Conservation (phyloP, 2,329 filamentous ascomycete species). For the Nigrospora osmanthi region DNA sequence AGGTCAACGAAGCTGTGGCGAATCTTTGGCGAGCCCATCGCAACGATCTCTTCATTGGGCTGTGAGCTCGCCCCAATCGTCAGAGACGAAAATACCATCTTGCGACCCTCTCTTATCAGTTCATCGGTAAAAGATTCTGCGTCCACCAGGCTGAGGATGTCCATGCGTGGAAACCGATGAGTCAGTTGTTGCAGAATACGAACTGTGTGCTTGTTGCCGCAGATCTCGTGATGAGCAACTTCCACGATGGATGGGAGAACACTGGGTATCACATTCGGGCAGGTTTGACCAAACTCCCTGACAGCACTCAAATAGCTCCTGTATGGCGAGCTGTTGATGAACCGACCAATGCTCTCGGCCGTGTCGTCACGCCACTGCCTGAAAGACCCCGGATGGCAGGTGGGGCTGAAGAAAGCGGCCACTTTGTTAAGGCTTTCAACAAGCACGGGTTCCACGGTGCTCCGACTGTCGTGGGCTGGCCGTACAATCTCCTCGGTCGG, state of each 20-base stretch:
- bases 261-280: slow-evolving; percentile 15
- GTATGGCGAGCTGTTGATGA: slow-evolving; percentile 24
- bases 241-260: slow-evolving; percentile 15
- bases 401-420: slow-evolving; percentile 18
- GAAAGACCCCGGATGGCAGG: no score
- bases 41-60: no score
- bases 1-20: no score
- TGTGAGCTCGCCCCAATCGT: background rate
- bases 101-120: slow-evolving; percentile 19
- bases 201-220: slow-evolving; percentile 24
- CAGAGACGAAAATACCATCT: slow-evolving; percentile 18
- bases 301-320: slow-evolving; percentile 20
- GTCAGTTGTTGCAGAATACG: slow-evolving; percentile 26
- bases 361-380: background rate
- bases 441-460: slow-evolving; percentile 12
- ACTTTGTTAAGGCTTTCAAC: slow-evolving; percentile 28
- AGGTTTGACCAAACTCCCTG: slow-evolving; percentile 12
- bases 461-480: background rate
- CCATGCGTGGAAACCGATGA: slow-evolving; percentile 30
- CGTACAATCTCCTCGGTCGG: slow-evolving; percentile 29
- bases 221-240: slow-evolving; percentile 19
- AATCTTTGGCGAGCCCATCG: no score
- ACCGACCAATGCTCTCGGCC: slow-evolving; percentile 13
- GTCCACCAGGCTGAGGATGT: slow-evolving; percentile 27
- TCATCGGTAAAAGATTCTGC: slow-evolving; percentile 6